Evolutionary conservation across 164 flowering plant genomes (phyloP).

Genomic region (Dillenia turbinata): DNA sequence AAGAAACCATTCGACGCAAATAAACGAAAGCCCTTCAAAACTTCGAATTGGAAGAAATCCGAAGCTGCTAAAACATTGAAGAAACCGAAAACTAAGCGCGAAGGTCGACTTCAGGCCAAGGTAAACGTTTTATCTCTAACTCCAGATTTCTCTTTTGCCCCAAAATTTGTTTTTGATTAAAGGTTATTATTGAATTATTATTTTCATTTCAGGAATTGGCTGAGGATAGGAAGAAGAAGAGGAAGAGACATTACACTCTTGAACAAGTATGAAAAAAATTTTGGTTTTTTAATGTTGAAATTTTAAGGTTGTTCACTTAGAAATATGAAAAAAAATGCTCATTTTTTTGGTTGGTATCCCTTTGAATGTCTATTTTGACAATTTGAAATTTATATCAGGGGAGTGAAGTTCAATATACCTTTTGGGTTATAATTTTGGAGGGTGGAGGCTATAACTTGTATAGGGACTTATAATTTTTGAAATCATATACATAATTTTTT

Average conservation of each 20-base stretch:
- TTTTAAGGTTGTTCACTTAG: no score
- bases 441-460: no score
- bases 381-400: no score
- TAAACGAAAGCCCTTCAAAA: constrained; percentile 15
- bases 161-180: not conserved
- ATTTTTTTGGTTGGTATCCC: no score
- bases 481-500: no score
- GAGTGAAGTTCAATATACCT: no score
- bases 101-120: constrained; percentile 59
- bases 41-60: constrained; percentile 16
- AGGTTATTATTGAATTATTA: not conserved
- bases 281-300: no score
- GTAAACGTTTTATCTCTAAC: constrained; percentile 18
- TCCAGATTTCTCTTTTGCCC: not conserved
- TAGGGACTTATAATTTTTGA: no score
- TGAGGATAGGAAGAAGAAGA: constrained; percentile 82
- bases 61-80: constrained; percentile 14
- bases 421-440: no score
- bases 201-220: constrained; percentile 58
- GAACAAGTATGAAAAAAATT: constrained; percentile 48
- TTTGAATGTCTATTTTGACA: no score
- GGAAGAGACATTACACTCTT: constrained; percentile 76
- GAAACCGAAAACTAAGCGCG: constrained; percentile 33
- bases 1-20: constrained; percentile 27
- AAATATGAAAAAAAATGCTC: no score